Evolutionary conservation across 2,329 filamentous ascomycete genomes (phyloP), one percentile per base, ranked within the genome.

Genomic region (Sclerotinia minor): DNA sequence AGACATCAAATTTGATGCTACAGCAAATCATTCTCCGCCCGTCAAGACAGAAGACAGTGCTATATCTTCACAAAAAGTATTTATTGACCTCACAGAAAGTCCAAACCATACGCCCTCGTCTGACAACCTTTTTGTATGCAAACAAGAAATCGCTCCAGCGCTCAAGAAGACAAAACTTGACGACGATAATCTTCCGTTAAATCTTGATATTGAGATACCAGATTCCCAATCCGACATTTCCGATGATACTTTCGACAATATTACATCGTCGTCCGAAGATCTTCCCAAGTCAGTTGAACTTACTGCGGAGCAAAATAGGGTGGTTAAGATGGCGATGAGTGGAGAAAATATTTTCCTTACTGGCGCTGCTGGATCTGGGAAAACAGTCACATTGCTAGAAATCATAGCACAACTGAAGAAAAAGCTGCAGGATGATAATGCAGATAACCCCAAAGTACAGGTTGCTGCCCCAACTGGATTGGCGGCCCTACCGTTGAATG

Each of bases 321-420:
- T 76, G 0, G 73, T 74, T 2, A 19, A 70, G 35, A 55, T 75
- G 59, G 75, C 73, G 5, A 11, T 76, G n/a, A n/a, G 50, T 24
- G 67, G 68, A 7, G n/a, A 74, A 29, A 75, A 75, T 24, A 73
- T 76, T 15, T 76, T 76, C 32, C 69, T 76, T 35, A 76, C 75
- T 3, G 75, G 75, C 9, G 73, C 75, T n/a, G 74, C 73, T 2
- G 75, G 75, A 3, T 71, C 64, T 49, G 74, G 73, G 1, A 75
- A 76, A 55, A 75, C 75, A 3, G 68, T 70, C 2, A 75, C 73
- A 0, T 52, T 76, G 7, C 69, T 68, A 41, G 68, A 70, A 47
- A 74, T 76, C 3, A 68, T 75, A 6, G 49, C 13, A 38, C 5
- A 41, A 35, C 13, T 55, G 21, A 53, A 64, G 59, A 19, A 54